Evolutionary conservation across 169 alveolate genomes (phyloP).

Genomic region (Plasmodium malariae): DNA sequence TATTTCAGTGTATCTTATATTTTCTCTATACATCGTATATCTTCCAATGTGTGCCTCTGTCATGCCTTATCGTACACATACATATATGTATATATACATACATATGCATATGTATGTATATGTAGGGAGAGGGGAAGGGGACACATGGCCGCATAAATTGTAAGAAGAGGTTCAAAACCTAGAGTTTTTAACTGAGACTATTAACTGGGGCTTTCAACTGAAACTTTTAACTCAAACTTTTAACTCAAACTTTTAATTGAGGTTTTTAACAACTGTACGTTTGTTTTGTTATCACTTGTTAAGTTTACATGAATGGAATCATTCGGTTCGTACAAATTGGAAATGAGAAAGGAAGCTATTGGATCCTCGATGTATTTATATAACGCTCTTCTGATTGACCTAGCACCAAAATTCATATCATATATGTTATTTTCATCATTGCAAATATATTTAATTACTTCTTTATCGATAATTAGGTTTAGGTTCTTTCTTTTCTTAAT

Average conservation of each 20-base stretch:
- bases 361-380: conserved; percentile 71
- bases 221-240: no score
- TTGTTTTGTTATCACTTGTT: conserved; percentile 19
- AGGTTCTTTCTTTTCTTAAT: conserved; percentile 74
- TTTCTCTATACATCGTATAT: no score
- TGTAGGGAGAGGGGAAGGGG: background rate
- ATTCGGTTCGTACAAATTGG: conserved; percentile 56
- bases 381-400: conserved; percentile 72
- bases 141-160: no score
- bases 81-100: background rate
- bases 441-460: conserved; percentile 48
- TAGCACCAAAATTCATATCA: conserved; percentile 76
- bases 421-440: conserved; percentile 70
- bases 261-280: conserved; percentile 26
- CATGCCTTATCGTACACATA: no score
- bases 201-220: no score
- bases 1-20: no score
- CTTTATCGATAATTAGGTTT: conserved; percentile 45
- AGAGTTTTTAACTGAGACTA: no score
- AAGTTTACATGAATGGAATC: conserved; percentile 42
- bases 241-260: conserved; percentile 20
- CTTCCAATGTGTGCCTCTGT: no score
- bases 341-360: conserved; percentile 60
- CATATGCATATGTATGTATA: background rate
- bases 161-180: no score